phyloP scores from a whole-genome alignment of 2,329 filamentous ascomycete genomes.

The Leptodontidium sp. region DNA sequence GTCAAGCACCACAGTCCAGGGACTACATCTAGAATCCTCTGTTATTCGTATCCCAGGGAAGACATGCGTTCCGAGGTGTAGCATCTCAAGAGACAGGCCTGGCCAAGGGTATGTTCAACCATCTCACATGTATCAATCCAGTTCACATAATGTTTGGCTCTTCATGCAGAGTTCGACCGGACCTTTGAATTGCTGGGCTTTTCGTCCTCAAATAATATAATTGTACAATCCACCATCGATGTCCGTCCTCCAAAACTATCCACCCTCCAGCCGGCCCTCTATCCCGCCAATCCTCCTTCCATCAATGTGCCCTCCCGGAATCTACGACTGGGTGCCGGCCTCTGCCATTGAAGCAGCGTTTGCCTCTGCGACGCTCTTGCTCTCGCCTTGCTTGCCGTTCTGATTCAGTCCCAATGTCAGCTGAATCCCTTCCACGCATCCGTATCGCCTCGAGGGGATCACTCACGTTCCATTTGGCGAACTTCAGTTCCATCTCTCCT shows the following conservation, averaged over 20 bases:
- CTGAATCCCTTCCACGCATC: constrained; percentile 5
- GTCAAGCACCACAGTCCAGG: background rate
- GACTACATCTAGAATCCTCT: background rate
- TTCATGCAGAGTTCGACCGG: background rate
- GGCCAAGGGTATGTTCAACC: background rate
- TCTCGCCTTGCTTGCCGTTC: constrained; percentile 96
- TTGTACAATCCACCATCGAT: constrained; percentile 40
- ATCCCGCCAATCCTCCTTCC: constrained; percentile 13
- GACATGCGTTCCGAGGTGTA: background rate
- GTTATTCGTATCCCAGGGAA: background rate
- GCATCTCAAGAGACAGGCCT: background rate
- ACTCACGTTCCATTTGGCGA: constrained; percentile 95
- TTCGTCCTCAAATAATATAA: constrained; percentile 41
- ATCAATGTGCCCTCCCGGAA: constrained; percentile 8
- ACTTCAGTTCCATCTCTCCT: constrained; percentile 87
- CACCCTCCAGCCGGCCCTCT: constrained; percentile 15
- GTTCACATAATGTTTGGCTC: background rate
- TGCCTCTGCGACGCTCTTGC: constrained; percentile 72
- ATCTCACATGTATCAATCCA: background rate
- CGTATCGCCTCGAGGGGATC: constrained; percentile 14
- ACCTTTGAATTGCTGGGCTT: constrained; percentile 31
- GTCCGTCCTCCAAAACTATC: constrained; percentile 19
- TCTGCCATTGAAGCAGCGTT: constrained; percentile 53
- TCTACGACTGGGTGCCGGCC: constrained; percentile 31
- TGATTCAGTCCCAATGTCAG: constrained; percentile 51